Base-by-base conservation (phyloP, 176 grass and related monocot genomes). In the Triticum timopheevii region DNA sequence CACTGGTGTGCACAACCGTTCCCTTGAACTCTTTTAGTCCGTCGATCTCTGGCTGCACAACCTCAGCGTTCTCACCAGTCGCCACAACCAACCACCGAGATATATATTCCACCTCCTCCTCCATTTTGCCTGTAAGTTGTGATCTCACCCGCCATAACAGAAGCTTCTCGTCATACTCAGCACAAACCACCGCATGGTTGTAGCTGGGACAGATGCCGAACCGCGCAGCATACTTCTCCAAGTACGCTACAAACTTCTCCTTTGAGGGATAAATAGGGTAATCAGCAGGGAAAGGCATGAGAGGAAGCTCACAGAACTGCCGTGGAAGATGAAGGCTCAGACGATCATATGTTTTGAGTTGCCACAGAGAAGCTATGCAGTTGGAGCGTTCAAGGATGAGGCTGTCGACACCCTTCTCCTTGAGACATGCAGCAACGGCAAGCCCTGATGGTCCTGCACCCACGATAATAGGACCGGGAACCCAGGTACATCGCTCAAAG, bases 371-470 rank as follows among this genome's bases (percentile, higher is more conserved):
- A 65, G 97, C 97, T 86, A 99, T 91, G 90, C 92, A 92, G 84
- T 86, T 73, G 75, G 89, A 99, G 52, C 97, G 90, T 85, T 99
- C 97, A 13, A 99, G 83, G 83, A 99, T 33, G 59, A 95, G 80
- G 90, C 97, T 97, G 19, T 50, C 28, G 47, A 99, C 45, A 13
- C 89, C 89, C 83, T 90, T 91, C 77, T 90, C 92, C 84, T 94
- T 92, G 69, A 99, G 92, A 69, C 97, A 97, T 36, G 94, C 97
- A 19, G 94, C 90, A 10, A 92, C 97, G 24, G 97, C 97, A 20
- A 99, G 94, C 9, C 97, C 97, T 54, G 97, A 99, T 77, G 97
- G 97, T 45, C 97, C 97, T 13, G 97, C 97, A 54, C 97, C 97
- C 13, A 99, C 97, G 64, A 99, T 88, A 33, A 99, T 86, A 25